Conservation (phyloP, 2,329 filamentous ascomycete genomes). For the Pyricularia pennisetigena region DNA sequence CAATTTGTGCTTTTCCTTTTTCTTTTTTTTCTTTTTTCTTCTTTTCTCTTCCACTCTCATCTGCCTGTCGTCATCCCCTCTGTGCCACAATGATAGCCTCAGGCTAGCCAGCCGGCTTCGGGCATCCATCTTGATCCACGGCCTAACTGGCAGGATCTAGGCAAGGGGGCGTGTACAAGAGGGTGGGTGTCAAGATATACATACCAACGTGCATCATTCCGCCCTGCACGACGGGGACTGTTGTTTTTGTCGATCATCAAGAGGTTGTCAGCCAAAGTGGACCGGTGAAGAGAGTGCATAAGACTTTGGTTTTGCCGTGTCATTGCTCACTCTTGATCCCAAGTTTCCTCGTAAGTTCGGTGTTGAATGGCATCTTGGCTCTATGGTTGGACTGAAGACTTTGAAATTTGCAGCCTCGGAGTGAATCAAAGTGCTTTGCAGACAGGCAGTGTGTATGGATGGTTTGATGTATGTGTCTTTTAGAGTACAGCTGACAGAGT, state of each 20-base stretch:
- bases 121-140: neutral
- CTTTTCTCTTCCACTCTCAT: neutral
- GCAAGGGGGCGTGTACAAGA: neutral
- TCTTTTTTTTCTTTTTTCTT: too few species aligned
- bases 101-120: neutral
- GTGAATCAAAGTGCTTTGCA: neutral
- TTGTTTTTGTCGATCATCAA: conserved; percentile 19
- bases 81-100: neutral
- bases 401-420: neutral
- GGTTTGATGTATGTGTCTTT: neutral
- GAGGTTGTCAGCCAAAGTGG: neutral
- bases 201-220: conserved; percentile 49
- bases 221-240: conserved; percentile 71
- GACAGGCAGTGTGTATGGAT: neutral
- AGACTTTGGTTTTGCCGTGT: neutral
- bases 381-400: neutral
- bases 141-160: neutral
- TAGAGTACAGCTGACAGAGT: neutral
- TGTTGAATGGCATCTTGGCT: conserved; percentile 44
- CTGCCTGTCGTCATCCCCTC: neutral
- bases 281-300: neutral
- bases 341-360: conserved; percentile 45
- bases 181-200: conserved; percentile 1
- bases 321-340: conserved; percentile 33
- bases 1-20: neutral